Conservation (phyloP, 2,329 filamentous ascomycete species). For the Juglanconis juglandina region DNA sequence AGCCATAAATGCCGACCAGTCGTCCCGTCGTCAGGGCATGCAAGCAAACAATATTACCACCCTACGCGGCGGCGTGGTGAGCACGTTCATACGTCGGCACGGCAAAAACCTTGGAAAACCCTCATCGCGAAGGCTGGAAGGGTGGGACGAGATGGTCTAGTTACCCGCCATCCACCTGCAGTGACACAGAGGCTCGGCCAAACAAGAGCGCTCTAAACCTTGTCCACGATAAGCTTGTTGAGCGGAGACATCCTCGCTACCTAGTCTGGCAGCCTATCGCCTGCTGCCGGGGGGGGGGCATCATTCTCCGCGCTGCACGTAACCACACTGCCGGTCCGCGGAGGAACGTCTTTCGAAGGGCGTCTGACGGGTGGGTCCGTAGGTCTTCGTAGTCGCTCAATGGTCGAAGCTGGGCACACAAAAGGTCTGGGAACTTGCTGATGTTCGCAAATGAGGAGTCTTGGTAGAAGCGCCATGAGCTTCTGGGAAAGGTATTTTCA, state of each 20-base stretch:
- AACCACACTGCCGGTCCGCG: not conserved
- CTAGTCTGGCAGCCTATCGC: not conserved
- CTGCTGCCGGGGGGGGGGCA: not conserved
- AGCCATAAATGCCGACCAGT: not conserved
- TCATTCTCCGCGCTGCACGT: not conserved
- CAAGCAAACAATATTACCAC: not conserved
- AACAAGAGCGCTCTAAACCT: conserved; percentile 3
- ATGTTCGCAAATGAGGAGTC: too few relatives aligned
- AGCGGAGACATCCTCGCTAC: not conserved
- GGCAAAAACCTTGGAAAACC: not conserved
- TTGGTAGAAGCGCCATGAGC: too few relatives aligned
- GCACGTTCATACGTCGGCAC: not conserved
- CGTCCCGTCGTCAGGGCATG: not conserved
- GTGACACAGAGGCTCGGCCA: not conserved
- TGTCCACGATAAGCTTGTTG: conserved; percentile 10
- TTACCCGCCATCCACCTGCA: not conserved
- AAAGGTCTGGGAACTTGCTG: too few relatives aligned
- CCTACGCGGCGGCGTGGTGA: not conserved
- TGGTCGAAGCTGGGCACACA: too few relatives aligned
- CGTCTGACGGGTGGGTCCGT: too few relatives aligned
- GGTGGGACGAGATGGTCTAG: not conserved
- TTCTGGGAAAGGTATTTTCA: too few relatives aligned
- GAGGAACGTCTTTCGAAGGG: not conserved
- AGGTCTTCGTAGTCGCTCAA: too few relatives aligned
- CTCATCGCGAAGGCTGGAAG: not conserved